Evolutionary conservation across 2,329 filamentous ascomycete species (phyloP), one percentile per base, ranked within the genome.

Genomic region (Fusarium sp.): DNA sequence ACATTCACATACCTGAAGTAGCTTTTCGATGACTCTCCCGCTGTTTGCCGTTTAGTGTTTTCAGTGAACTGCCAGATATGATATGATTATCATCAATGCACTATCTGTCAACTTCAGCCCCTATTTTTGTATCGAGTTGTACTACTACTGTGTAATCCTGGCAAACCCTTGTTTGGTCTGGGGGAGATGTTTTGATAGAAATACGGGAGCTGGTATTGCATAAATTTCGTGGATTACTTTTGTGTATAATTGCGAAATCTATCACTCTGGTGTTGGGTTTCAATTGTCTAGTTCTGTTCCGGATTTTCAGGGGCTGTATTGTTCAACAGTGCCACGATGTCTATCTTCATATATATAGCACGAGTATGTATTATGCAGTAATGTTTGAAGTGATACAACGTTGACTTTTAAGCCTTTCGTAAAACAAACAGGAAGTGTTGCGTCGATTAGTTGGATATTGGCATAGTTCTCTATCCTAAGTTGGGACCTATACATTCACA

Each of bases 121-220:
- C 13, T 24, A 31, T 57, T 15, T 54, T 31, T 30, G 20, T 51
- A 36, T 44, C n/a, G 14, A 61, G 58, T 51, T 50, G 48, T 26
- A 64, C 51, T 18, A 13, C 41, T 47, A 48, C 57, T 61, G 57
- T n/a, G 45, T 73, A 64, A 69, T 59, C 66, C 70, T 65, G 39
- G 42, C 20, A 38, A 41, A 24, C 30, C 31, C 18, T 50, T 50
- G 47, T 7, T n/a, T 50, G 11, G 48, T 8, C 18, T 51, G n/a
- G 14, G n/a, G 12, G 13, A 16, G 16, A 51, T 16, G 22, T 26
- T 33, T 20, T 26, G 30, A 35, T 22, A 26, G 47, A 51, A 35
- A 20, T 5, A 20, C 3, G 31, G 13, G n/a, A 15, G 13, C 5
- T 26, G 7, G 3, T 22, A 9, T 9, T 51, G 33, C 18, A 9